phyloP scores from a whole-genome alignment of 805 yeast genomes.

The Lipomyces spencermartinsiae region DNA sequence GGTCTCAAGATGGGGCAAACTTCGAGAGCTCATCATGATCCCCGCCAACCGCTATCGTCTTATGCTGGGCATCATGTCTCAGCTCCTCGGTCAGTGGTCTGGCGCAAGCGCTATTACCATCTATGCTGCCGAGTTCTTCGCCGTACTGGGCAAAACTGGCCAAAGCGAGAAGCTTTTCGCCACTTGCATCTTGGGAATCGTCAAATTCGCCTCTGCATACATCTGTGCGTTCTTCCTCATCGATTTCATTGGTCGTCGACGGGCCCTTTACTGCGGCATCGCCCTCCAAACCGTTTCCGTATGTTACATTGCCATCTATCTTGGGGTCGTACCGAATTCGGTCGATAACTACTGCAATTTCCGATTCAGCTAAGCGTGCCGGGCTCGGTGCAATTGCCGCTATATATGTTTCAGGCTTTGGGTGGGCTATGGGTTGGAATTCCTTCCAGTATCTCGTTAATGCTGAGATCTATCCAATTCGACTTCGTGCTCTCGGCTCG shows the following conservation, averaged over 20 bases:
- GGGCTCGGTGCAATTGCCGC: constrained; percentile 59
- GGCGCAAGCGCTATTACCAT: constrained; percentile 64
- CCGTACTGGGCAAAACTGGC: constrained; percentile 55
- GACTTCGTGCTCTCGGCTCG: constrained; percentile 57
- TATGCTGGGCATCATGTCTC: constrained; percentile 52
- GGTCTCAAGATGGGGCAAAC: constrained; percentile 19
- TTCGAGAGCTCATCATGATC: constrained; percentile 48
- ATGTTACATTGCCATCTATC: constrained; percentile 56
- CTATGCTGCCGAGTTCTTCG: constrained; percentile 61
- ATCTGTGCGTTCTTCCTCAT: constrained; percentile 59
- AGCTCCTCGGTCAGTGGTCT: constrained; percentile 64
- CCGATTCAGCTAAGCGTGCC: constrained; percentile 49
- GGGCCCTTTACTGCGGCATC: constrained; percentile 58
- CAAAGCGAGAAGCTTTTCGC: constrained; percentile 50
- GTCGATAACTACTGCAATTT: constrained; percentile 39
- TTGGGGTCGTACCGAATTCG: constrained; percentile 44
- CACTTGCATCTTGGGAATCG: constrained; percentile 61
- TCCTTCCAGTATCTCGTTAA: constrained; percentile 61
- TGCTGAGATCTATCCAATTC: constrained; percentile 61
- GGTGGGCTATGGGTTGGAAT: constrained; percentile 68
- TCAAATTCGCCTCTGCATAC: constrained; percentile 58
- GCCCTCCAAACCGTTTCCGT: constrained; percentile 52
- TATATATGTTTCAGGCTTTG: constrained; percentile 57
- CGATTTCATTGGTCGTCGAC: constrained; percentile 60
- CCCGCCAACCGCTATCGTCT: constrained; percentile 56